Evolutionary conservation across 768 basidiomycete species (phyloP), one percentile per base, ranked within the genome.

Genomic region (Phaffia australis): DNA sequence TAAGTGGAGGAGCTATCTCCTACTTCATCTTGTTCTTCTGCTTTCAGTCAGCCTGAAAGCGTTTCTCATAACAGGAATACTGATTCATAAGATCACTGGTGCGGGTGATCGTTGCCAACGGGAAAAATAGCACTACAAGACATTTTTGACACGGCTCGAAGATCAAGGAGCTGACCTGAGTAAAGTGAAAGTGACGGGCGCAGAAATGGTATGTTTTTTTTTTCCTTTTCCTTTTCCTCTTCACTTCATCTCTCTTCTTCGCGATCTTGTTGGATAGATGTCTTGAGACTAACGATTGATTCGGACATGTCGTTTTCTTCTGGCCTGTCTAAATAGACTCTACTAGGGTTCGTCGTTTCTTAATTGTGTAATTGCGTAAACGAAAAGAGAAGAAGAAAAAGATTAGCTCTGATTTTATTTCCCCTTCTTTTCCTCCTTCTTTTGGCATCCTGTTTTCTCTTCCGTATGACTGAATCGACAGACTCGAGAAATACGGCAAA

Each of bases 181-280:
- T 66, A 83, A 84, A 71, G 81, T 84, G 6, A 79, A 82, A 65
- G 79, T 84, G 19, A 83, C 79, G 69, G 85, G 85, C 74, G 84
- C 82, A 19, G 84, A 85, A 71, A 30, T 66, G 0, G 65, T 66
- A 11, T 42, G 58, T 60, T 42, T 50, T 27, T 2, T 51, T 35
- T 46, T 15, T 9, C 11, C 0, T n/a, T 11, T 19, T 46, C 19
- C 6, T 23, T 19, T 35, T 54, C 3, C 19, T n/a, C 50, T 18
- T 14, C 35, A 0, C n/a, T n/a, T 27, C 30, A 23, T 32, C n/a
- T n/a, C n/a, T n/a, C n/a, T n/a, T n/a, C n/a, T n/a, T n/a, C n/a
- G n/a, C n/a, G n/a, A n/a, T 11, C 35, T 42, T 42, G 35, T 11
- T 42, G 35, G 35, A 42, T 5, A 42, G 35, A 42, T 11, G 35